These are phyloP conservation scores for Globisporangium irregulare DNA, from an alignment of 352 stramenopile genomes.

Conservation along the genomic window DNA sequence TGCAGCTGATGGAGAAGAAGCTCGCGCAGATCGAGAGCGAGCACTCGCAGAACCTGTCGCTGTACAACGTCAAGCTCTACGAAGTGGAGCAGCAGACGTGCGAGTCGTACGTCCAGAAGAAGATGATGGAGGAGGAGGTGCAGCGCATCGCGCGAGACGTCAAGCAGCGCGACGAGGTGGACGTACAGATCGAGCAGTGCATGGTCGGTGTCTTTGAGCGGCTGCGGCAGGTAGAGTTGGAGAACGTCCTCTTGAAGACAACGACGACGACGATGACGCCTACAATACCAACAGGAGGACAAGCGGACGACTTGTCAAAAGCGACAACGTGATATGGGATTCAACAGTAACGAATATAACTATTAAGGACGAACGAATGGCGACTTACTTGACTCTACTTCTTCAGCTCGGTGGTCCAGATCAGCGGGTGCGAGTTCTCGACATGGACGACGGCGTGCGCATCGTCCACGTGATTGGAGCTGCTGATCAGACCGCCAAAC, in stretches of 20 bases:
- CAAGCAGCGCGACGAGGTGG: slow-evolving; percentile 43
- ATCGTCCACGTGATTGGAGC: slow-evolving; percentile 75
- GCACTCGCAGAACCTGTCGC: slow-evolving; percentile 29
- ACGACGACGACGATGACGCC: background rate
- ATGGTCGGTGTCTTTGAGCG: slow-evolving; percentile 53
- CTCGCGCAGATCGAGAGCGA: slow-evolving; percentile 40
- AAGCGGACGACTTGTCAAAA: background rate
- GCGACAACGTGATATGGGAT: background rate
- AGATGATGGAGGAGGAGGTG: slow-evolving; percentile 45
- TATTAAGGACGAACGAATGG: background rate
- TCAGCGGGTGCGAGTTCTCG: slow-evolving; percentile 68
- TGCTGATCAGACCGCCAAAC: slow-evolving; percentile 84
- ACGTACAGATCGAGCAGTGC: slow-evolving; percentile 53
- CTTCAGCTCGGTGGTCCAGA: slow-evolving; percentile 88
- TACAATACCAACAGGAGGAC: background rate
- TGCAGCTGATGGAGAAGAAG: slow-evolving; percentile 43
- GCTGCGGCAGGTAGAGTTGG: slow-evolving; percentile 44
- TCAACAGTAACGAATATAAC: background rate
- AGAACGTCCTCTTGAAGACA: slow-evolving; percentile 41
- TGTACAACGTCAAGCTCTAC: slow-evolving; percentile 53
- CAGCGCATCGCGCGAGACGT: slow-evolving; percentile 35
- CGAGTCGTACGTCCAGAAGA: slow-evolving; percentile 47
- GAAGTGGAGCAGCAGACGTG: slow-evolving; percentile 51
- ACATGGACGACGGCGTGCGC: slow-evolving; percentile 51
- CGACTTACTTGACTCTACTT: slow-evolving; percentile 21